These are phyloP conservation scores for Botryotinia globosa DNA, from an alignment of 2,329 filamentous ascomycete species.

Conservation along the genomic window DNA sequence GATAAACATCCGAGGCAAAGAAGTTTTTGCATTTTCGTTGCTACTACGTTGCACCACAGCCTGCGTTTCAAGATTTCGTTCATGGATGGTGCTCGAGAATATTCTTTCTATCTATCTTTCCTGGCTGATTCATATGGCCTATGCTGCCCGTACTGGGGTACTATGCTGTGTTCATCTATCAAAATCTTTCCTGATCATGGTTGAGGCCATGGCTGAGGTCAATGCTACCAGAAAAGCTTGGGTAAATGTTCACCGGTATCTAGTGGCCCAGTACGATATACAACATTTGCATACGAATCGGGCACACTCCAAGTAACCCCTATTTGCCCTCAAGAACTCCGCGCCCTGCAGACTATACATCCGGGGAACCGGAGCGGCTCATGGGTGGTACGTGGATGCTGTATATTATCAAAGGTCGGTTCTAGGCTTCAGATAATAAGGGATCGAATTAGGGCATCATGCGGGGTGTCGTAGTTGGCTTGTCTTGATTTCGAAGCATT, in stretches of 20 bases:
- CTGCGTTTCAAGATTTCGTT: not conserved
- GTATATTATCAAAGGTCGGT: not conserved
- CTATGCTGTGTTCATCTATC: slow-evolving; percentile 10
- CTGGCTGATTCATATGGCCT: not conserved
- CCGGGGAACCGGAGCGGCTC: not conserved
- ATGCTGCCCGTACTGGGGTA: not conserved
- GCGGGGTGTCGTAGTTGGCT: not conserved
- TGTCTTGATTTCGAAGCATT: not conserved
- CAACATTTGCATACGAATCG: slow-evolving; percentile 10
- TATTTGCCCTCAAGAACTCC: not conserved
- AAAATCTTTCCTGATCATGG: not conserved
- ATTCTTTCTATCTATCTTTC: slow-evolving; percentile 5
- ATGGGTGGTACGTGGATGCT: not conserved
- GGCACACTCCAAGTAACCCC: not conserved
- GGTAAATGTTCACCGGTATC: not conserved
- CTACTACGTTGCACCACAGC: slow-evolving; percentile 12
- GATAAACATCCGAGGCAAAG: not conserved
- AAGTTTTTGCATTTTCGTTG: slow-evolving; percentile 16
- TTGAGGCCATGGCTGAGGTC: not conserved
- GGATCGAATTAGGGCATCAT: not conserved
- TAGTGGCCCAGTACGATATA: not conserved
- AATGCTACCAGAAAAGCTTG: not conserved
- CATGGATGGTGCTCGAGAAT: slow-evolving; percentile 12
- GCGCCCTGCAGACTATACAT: not conserved
- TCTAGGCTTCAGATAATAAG: not conserved